phyloP scores from a whole-genome alignment of 176 grass and related monocot species.

The Phoenix dactylifera region DNA sequence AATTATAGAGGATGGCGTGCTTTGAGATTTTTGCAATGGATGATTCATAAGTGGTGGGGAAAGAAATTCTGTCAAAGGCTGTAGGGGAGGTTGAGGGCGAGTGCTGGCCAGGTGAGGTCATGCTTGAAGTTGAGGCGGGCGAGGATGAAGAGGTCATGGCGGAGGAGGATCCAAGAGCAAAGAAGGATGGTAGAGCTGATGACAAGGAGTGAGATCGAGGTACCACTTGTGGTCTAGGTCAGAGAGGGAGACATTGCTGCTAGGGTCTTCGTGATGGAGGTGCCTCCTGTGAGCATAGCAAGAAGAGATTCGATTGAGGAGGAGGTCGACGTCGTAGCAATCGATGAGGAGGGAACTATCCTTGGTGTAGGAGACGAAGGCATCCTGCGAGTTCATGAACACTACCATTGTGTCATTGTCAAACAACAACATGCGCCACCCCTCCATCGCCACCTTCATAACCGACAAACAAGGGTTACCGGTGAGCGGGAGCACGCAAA shows the following conservation, averaged over 20 bases:
- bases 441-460: constrained; percentile 68
- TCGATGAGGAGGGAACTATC: constrained; percentile 61
- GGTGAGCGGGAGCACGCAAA: no score
- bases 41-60: no score
- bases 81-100: no score
- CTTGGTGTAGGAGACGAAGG: constrained; percentile 66
- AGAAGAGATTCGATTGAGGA: constrained; percentile 73
- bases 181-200: no score
- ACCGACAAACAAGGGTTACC: not conserved
- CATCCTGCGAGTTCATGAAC: constrained; percentile 48
- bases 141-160: no score
- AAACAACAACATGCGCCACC: no score
- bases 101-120: no score
- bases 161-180: no score
- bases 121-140: no score
- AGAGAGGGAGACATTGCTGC: constrained; percentile 31
- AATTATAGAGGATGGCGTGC: no score
- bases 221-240: constrained; percentile 69
- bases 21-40: no score
- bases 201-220: constrained; percentile 34
- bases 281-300: constrained; percentile 28
- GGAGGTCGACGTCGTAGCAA: constrained; percentile 75
- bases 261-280: constrained; percentile 11
- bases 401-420: constrained; percentile 67
- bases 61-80: no score